These are phyloP conservation scores for Bipolaris victoriae DNA, from an alignment of 2,329 filamentous ascomycete genomes.

Conservation along the genomic window DNA sequence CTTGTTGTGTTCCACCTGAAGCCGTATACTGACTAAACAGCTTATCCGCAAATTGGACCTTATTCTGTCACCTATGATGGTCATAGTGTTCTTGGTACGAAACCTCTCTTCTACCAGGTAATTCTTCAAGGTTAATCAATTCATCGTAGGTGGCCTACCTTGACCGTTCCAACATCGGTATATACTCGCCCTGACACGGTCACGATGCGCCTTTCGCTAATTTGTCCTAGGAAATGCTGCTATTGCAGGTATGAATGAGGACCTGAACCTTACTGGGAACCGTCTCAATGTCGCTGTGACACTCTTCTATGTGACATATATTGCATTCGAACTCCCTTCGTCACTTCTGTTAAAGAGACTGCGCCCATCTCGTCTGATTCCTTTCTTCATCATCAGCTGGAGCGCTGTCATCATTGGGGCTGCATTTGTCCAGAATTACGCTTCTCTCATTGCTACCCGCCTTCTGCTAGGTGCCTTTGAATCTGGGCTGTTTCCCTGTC, in stretches of 20 bases:
- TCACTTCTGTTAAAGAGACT: conserved; percentile 55
- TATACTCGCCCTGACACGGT: background rate
- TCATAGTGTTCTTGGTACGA: conserved; percentile 58
- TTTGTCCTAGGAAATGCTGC: conserved; percentile 51
- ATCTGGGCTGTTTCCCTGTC: conserved; percentile 29
- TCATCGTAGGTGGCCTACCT: conserved; percentile 6
- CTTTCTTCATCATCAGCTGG: conserved; percentile 26
- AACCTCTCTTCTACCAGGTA: background rate
- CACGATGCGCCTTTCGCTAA: conserved; percentile 9
- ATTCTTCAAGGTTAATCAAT: background rate
- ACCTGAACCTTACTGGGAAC: conserved; percentile 39
- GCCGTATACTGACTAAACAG: conserved; percentile 26
- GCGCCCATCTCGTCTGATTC: conserved; percentile 23
- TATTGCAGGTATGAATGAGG: conserved; percentile 23
- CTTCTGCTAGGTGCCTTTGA: conserved; percentile 34
- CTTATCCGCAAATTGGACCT: conserved; percentile 57
- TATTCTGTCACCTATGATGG: conserved; percentile 58
- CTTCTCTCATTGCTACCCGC: conserved; percentile 27
- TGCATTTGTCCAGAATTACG: conserved; percentile 30
- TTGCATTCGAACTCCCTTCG: conserved; percentile 56
- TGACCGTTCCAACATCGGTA: conserved; percentile 61
- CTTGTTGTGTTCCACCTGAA: background rate
- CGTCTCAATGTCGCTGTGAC: conserved; percentile 56
- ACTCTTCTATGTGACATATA: conserved; percentile 61
- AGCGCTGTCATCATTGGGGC: conserved; percentile 21